Base-by-base conservation (phyloP, 2,329 filamentous ascomycete genomes). In the Ascochyta fabae region DNA sequence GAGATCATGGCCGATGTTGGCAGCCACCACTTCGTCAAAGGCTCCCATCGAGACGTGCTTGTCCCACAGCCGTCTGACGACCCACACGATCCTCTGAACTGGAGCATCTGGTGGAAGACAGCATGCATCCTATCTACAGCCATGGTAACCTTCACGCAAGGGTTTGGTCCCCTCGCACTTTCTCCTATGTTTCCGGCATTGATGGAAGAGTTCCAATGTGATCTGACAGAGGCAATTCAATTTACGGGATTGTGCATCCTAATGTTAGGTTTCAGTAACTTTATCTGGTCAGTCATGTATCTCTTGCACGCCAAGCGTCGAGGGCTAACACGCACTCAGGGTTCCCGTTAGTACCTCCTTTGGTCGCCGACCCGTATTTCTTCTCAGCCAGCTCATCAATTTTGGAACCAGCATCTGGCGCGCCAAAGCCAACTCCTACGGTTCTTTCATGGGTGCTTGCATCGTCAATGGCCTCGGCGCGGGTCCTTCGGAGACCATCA, bases 391-490 rank as follows among this genome's bases (percentile, higher is more conserved):
- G 15, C 61, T 84, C 31, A 76, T 86, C 56, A 84, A 81, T 62
- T 74, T 85, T 26, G 80, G 74, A 3, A 81, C 80, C 15, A 80
- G 78, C 23, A 83, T 86, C 56, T 86, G 83, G 85, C 79, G 85
- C 58, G 86, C 85, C 0, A 75, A 75, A 44, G 85, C 86, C 6
- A 81, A 76, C 15, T 80, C 79, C 0, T 88, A 89, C 65, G 75
- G 77, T 46, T 84, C 82, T 44, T 88, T 88, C 67, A 87, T 89
- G 84, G 86, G 84, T 4, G 86, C 82, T 45, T 86, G 78, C 52
- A 77, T 86, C 7, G 75, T 88, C 6, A 87, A 87, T 65, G 86
- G 86, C 0, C 79, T 88, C 40, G 86, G 83, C 6, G 84, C 85
- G 44, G 86, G 85, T 0, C 85, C 86, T 6, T 81, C 83, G 3